phyloP scores from a whole-genome alignment of 2,329 filamentous ascomycete genomes.

The Sporothrix schenckii region DNA sequence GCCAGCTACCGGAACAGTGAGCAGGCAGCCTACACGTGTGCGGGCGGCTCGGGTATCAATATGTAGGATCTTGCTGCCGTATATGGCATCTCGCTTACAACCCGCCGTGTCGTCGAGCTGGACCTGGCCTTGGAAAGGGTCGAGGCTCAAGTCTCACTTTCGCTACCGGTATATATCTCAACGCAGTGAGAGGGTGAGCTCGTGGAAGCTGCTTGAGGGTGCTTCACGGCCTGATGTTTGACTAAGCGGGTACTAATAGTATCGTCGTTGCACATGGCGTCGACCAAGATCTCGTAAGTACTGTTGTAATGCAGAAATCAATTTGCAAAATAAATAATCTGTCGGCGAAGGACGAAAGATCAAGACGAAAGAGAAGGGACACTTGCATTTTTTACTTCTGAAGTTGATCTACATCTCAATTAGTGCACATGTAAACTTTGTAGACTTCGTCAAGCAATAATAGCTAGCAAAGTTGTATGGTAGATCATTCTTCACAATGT shows the following conservation, averaged over 20 bases:
- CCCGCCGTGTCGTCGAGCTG: not conserved
- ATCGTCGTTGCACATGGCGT: constrained; percentile 49
- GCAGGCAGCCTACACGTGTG: constrained; percentile 53
- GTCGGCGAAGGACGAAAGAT: no score
- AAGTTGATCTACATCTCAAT: no score
- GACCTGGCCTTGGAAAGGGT: not conserved
- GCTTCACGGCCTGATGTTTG: constrained; percentile 54
- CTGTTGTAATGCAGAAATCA: no score
- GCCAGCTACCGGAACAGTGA: constrained; percentile 53
- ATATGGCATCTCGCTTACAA: constrained; percentile 55
- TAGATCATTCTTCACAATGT: no score
- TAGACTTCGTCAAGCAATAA: no score
- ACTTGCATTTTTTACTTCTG: no score
- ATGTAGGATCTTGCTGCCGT: constrained; percentile 48
- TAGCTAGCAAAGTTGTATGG: no score
- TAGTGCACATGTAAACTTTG: no score
- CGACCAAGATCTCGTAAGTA: constrained; percentile 38
- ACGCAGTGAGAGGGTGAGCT: constrained; percentile 56
- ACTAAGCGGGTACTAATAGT: constrained; percentile 48
- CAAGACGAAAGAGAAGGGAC: no score
- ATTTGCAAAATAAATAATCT: no score
- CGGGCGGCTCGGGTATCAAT: constrained; percentile 58
- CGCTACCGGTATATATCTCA: no score
- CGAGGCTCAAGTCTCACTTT: no score
- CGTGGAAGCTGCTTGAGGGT: constrained; percentile 52